A percentile compares a stretch with the other conserved stretches of the same genome.
phyloP scores from a whole-genome alignment of 2,329 filamentous ascomycete species.

The Albophoma yamanashiensis region DNA sequence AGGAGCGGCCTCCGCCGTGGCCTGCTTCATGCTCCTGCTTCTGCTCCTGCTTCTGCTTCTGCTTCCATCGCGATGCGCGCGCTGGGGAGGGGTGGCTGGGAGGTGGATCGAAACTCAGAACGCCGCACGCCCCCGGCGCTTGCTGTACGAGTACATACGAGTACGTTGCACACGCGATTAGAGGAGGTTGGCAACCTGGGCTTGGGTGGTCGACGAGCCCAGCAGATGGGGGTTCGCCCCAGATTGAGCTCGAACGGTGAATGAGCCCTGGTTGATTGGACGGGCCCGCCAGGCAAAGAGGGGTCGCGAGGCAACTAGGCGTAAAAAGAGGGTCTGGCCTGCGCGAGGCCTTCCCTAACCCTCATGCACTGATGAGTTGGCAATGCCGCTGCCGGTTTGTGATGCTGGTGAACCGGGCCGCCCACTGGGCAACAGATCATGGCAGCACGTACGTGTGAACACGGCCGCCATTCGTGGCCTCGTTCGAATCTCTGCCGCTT shows the following conservation, averaged over 20 bases:
- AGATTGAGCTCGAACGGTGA: slow-evolving; percentile 10
- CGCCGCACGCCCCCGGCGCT: not conserved
- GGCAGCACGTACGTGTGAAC: slow-evolving; percentile 1
- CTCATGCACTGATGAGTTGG: slow-evolving; percentile 72
- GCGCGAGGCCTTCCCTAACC: slow-evolving; percentile 22
- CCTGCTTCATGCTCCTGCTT: not conserved
- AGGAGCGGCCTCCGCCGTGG: not conserved
- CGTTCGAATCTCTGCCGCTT: not conserved
- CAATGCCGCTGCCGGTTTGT: slow-evolving; percentile 40
- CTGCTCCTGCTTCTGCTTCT: not conserved
- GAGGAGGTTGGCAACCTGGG: not conserved
- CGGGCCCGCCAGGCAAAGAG: not conserved
- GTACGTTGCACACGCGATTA: not conserved
- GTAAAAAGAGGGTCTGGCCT: slow-evolving; percentile 1
- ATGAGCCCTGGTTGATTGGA: slow-evolving; percentile 13
- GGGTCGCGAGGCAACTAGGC: slow-evolving; percentile 4
- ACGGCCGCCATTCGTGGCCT: slow-evolving; percentile 6
- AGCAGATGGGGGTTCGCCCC: not conserved
- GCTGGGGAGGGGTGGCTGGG: not conserved
- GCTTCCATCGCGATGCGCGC: not conserved
- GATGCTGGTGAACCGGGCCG: slow-evolving; percentile 33
- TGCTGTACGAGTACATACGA: no score
- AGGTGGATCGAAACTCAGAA: not conserved
- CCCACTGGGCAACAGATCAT: not conserved
- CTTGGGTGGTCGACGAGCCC: not conserved